These are phyloP conservation scores for Rhynchospora pubera DNA, from an alignment of 176 grass and related monocot species.

Conservation along the genomic window DNA sequence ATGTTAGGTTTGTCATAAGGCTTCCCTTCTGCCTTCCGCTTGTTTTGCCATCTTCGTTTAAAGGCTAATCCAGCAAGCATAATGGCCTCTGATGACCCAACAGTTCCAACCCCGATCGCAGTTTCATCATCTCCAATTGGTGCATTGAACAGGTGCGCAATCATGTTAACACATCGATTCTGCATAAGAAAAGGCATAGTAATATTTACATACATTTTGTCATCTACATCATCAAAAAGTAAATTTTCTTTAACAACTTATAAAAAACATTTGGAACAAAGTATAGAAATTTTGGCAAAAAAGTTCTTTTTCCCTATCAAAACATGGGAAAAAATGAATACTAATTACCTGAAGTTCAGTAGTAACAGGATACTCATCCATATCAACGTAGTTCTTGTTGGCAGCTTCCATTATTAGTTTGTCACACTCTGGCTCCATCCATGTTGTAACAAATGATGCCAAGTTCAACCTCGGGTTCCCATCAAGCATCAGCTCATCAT, in stretches of 20 bases:
- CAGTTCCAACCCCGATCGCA: conserved; percentile 52
- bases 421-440: conserved; percentile 42
- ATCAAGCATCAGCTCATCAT: conserved; percentile 34
- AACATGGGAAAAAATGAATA: neutral
- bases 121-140: conserved; percentile 68
- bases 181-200: conserved; percentile 8
- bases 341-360: conserved; percentile 31
- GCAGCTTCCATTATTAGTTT: conserved; percentile 23
- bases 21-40: conserved; percentile 50
- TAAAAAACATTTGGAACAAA: no score
- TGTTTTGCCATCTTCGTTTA: conserved; percentile 75
- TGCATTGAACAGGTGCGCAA: conserved; percentile 59
- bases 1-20: conserved; percentile 70
- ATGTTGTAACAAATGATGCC: conserved; percentile 37
- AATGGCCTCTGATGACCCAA: conserved; percentile 77
- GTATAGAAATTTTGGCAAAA: no score
- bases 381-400: conserved; percentile 39
- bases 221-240: neutral
- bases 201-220: neutral
- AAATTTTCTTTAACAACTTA: no score
- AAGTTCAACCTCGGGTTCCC: conserved; percentile 34
- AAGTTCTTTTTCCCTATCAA: no score
- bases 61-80: conserved; percentile 73
- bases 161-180: conserved; percentile 82
- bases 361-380: conserved; percentile 40